Evolutionary conservation across 805 yeast species (phyloP), one percentile per base, ranked within the genome.

Genomic region (Starmerella apicola): DNA sequence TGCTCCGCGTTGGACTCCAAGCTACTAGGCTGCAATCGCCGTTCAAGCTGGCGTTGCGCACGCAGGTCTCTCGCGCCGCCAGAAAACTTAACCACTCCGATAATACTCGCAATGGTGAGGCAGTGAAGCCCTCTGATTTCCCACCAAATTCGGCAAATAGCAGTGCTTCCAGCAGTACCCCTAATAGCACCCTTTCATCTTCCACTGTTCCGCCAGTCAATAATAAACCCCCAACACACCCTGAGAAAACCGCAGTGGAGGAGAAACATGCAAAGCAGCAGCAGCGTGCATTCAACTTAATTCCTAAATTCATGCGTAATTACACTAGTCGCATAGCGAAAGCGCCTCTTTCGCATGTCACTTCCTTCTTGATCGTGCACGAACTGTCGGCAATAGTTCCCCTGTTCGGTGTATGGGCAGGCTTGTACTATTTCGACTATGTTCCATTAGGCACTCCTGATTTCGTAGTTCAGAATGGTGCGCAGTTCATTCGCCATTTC

Each of bases 351-450:
- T 63, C 78, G 1, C 76, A 76, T 54, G 63, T 78, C 10, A 66
- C 79, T 0, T 65, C 85, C 2, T 81, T 81, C 50, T 48, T 81
- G 5, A 54, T 81, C 3, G 62, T 81, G 12, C 94, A 81, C 53
- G 94, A 81, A 53, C 46, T 81, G 31, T 68, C 86, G 0, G 94
- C 94, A 2, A 66, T 81, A 3, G 68, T 71, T 22, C 93, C 93
- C 1, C 62, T 81, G 36, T 61, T 79, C 29, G 76, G 75, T 0
- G 49, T 80, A 2, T 79, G 88, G 85, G 79, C 73, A 51, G 46
- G 65, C 1, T 66, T 81, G 45, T 80, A 79, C 58, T 66, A 70
- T 43, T 63, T 68, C 30, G 71, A 72, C 39, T 59, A 67, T 36
- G 55, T 72, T 8, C 78, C 81, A 2, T 12, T 69, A 7, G 76